Base-by-base conservation (phyloP, 2,329 filamentous ascomycete species). In the Kalaharituber pfeilii region DNA sequence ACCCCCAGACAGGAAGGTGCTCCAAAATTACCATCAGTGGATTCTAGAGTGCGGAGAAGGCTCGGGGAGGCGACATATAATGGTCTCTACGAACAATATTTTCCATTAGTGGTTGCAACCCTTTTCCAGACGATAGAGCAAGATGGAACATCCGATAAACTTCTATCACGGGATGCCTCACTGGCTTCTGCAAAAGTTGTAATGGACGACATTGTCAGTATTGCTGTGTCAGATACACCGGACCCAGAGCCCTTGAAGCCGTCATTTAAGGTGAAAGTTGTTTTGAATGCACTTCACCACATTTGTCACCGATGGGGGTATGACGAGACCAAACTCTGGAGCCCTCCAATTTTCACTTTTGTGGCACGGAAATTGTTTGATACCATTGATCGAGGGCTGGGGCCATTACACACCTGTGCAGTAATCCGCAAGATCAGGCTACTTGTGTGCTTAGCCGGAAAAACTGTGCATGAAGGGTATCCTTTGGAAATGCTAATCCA, bases 401-500 rank as follows among this genome's bases (percentile, higher is more conserved):
- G 91, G 0, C 84, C 91, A 20, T 72, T 95, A 4, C 84, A 95
- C 67, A 83, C 85, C 33, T 91, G 86, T 65, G 82, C 86, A 1
- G 80, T 94, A 2, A 75, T 98, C 51, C 81, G 88, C 36, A 94
- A 93, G 65, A 75, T 96, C 49, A 77, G 87, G 29, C 77, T 95
- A 7, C 69, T 96, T 15, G 75, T 96, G 25, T 83, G 80, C 56
- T 71, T 96, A 47, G 82, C 86, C 25, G 87, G 86, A 0, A 67
- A 77, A 0, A 74, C 80, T 51, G 84, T 84, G n/a, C 72, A 82
- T 24, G 71, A 78, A 39, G 84, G 82, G 0, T 96, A 96, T 65
- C 84, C 86, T 9, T 67, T 95, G 13, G 86, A 98, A 67, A 91
- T 95, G 84, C 73, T 94, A 0, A 73, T 98, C 1, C 84, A 87